These are phyloP conservation scores for Pichia nanzhaoensis DNA, from an alignment of 805 yeast genomes.

Conservation along the genomic window DNA sequence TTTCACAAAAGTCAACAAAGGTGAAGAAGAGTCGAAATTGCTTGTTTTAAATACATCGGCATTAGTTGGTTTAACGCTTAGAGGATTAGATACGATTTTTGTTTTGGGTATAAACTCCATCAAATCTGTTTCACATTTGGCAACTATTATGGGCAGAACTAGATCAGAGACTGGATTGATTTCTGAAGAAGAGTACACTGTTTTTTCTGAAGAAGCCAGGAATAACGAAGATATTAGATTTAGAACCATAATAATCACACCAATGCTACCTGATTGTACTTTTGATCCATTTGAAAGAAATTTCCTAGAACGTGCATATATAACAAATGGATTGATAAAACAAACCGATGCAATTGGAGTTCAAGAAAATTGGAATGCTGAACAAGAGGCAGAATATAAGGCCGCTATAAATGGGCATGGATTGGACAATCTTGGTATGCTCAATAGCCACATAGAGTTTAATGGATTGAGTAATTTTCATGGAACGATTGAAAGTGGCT, in stretches of 20 bases:
- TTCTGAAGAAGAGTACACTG: conserved; percentile 13
- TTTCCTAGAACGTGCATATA: conserved; percentile 25
- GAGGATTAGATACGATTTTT: conserved; percentile 22
- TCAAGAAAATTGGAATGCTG: conserved; percentile 17
- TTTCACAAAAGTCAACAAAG: conserved; percentile 10
- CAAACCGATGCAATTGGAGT: conserved; percentile 21
- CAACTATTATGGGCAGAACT: conserved; percentile 24
- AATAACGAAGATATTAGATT: conserved; percentile 4
- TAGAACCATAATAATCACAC: conserved; percentile 18
- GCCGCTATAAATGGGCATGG: conserved; percentile 12
- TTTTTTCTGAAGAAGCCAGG: conserved; percentile 11
- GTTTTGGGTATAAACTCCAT: conserved; percentile 30
- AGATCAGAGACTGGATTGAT: conserved; percentile 20
- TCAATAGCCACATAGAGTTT: not conserved
- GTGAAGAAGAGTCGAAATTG: conserved; percentile 14
- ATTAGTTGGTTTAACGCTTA: conserved; percentile 25
- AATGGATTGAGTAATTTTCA: not conserved
- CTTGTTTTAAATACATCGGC: conserved; percentile 21
- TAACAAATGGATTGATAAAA: conserved; percentile 23
- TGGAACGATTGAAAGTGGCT: too few relatives aligned
- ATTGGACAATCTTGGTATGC: not conserved
- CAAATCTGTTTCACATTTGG: conserved; percentile 18
- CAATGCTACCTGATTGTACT: conserved; percentile 20
- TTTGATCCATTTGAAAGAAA: conserved; percentile 24
- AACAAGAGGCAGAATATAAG: conserved; percentile 8